Evolutionary conservation across 1,139 yeast species (phyloP).

Genomic region (Casaregolazyma suthepensis): DNA sequence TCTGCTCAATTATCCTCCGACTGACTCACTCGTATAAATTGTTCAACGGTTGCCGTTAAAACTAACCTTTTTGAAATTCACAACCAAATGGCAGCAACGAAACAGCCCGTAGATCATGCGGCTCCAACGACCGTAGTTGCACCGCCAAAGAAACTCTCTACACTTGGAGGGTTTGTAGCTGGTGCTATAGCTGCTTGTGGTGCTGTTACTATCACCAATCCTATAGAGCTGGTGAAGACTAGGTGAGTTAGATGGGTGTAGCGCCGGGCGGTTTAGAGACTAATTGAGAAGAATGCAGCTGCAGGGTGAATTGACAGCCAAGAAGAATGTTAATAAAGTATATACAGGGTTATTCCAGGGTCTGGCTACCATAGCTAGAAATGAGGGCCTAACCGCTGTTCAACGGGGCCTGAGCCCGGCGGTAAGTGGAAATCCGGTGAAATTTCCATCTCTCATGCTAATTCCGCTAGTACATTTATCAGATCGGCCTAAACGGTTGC

Average conservation of each 20-base stretch:
- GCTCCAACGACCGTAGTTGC: slow-evolving; percentile 5
- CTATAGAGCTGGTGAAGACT: slow-evolving; percentile 88
- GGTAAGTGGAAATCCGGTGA: slow-evolving; percentile 7
- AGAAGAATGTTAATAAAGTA: slow-evolving; percentile 45
- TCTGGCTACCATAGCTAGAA: slow-evolving; percentile 58
- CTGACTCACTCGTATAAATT: not conserved
- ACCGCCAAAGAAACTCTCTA: slow-evolving; percentile 19
- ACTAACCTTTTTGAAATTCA: not conserved
- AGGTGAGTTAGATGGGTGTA: slow-evolving; percentile 17
- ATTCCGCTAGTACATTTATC: slow-evolving; percentile 54
- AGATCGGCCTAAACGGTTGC: slow-evolving; percentile 86
- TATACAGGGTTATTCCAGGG: slow-evolving; percentile 89
- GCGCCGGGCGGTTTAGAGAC: not conserved
- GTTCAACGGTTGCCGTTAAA: not conserved
- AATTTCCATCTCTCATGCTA: not conserved
- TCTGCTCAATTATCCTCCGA: too few relatives aligned
- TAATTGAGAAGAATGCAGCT: slow-evolving; percentile 67
- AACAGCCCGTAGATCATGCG: slow-evolving; percentile 2
- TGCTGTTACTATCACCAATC: slow-evolving; percentile 95
- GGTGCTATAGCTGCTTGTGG: slow-evolving; percentile 97
- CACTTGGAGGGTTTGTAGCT: slow-evolving; percentile 75
- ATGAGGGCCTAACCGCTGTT: slow-evolving; percentile 81
- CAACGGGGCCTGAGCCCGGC: slow-evolving; percentile 68
- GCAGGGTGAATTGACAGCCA: slow-evolving; percentile 78
- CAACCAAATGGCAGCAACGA: slow-evolving; percentile 1